phyloP scores from a whole-genome alignment of 78 protist genomes.

The Emiliania huxleyi region DNA sequence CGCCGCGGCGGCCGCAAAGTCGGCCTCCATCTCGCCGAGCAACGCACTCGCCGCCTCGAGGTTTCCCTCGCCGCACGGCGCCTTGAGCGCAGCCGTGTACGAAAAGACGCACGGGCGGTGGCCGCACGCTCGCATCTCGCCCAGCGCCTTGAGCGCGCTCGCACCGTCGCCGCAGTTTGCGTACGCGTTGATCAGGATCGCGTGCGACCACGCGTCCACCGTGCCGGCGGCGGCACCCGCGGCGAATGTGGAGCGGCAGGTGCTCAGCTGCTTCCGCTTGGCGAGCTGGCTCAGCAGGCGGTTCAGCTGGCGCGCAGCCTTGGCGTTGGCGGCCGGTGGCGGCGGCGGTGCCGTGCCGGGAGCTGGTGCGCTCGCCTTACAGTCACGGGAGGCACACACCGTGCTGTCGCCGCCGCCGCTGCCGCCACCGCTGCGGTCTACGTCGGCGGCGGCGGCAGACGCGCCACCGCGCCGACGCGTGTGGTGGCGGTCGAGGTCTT shows the following conservation, averaged over 20 bases:
- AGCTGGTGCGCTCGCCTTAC: no score
- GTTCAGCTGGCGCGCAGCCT: background rate
- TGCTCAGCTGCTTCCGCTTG: background rate
- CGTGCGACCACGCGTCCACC: conserved; percentile 4
- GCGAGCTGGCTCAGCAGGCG: background rate
- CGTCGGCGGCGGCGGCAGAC: no score
- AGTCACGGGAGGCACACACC: no score
- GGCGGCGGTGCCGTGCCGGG: no score
- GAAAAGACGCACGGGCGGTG: conserved; percentile 2
- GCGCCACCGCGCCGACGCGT: no score
- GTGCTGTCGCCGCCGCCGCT: no score
- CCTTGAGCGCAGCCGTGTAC: conserved; percentile 6
- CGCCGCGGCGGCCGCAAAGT: background rate
- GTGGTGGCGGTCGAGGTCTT: no score
- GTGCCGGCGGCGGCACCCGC: background rate
- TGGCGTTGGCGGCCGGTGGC: no score
- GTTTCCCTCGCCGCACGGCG: background rate
- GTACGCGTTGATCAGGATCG: background rate
- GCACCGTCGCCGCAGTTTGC: background rate
- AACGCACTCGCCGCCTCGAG: background rate
- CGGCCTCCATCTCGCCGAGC: background rate
- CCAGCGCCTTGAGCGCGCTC: background rate
- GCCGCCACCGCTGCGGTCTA: no score
- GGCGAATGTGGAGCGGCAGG: background rate
- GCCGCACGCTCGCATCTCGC: background rate